Base-by-base conservation (phyloP, 2,329 filamentous ascomycete species). In the Emmonsia crescens region DNA sequence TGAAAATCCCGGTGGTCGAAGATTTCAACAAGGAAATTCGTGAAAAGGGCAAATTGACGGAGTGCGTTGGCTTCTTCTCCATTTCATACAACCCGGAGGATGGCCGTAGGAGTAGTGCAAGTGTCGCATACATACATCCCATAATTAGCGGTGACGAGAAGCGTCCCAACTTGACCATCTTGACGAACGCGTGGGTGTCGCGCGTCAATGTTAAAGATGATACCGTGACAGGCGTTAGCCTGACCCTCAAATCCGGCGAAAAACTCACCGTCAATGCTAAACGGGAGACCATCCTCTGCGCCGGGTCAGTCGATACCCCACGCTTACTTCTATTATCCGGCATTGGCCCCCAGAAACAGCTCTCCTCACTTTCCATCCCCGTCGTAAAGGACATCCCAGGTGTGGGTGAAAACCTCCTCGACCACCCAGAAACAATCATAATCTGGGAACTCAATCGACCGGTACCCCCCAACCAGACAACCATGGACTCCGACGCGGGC, bases 61-160 rank as follows among this genome's bases (percentile, higher is more conserved):
- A 88, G 69, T 88, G 88, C 57, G 89, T 94, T 33, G 91, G 91
- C 61, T 96, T 96, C 82, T 93, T 96, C 81, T 91, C 88, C 66
- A 86, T 96, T 67, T 87, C 89, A 44, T 96, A 96, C 79, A 95
- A 96, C 78, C 91, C 91, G 2, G 91, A 96, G 70, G 87, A 91
- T 70, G 89, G 91, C 70, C 84, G 85, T 68, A 85, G 91, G 65
- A 93, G 88, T 78, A 92, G 88, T 72, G 91, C 91, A 63, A 91
- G 88, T 62, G 91, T 96, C 27, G 91, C 91, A 21, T 96, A 96
- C 77, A 92, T 96, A 71, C 91, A 96, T 76, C 91, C 91, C 42
- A 91, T 96, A 70, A 83, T 96, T 59, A 85, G 88, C 48, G 90
- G 89, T 48, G 87, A 91, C 56, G 90, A 96, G 80, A 84, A 86